Base-by-base conservation (phyloP, 176 grass and related monocot species). In the Elymus sibiricus region DNA sequence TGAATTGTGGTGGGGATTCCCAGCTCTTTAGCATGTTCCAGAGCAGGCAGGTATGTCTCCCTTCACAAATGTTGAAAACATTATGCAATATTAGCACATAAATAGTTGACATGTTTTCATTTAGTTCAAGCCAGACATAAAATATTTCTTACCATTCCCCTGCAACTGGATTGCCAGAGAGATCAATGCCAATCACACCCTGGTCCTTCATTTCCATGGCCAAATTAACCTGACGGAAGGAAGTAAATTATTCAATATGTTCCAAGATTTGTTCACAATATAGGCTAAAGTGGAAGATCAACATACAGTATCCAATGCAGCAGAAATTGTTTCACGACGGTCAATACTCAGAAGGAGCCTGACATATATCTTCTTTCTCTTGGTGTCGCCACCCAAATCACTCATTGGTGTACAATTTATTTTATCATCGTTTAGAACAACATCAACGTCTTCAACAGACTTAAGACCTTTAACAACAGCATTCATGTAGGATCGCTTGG, bases 261-360 rank as follows among this genome's bases (percentile, higher is more conserved):
- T 58, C 19, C 78, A 79, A 64, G 31, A 22, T 79, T 91, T 67
- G 4, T 75, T 29, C 11, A 74, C 19, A 78, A 39, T 22, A 76
- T 78, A 70, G 78, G 34, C 51, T 64, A 11, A 74, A 76, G 32
- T 66, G 61, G 60, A 69, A 74, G 73, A 24, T 71, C 25, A 46
- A 84, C 88, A 46, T 93, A 98, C 97, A 65, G 97, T 98, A 68
- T 95, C 93, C 62, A 95, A 5, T 80, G 97, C 97, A n/a, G 97
- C 85, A 19, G 55, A 84, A 90, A 90, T 92, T 79, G 92, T 85
- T 63, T 98, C 97, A 4, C 88, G 91, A 16, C 97, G 91, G 27
- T 98, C 93, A 68, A 98, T 98, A 86, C 97, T 98, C 69, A 98
- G 74, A 61, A 98, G 93, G 85, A 95, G 88, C 62, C 88, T 83